Evolutionary conservation across 495 filamentous ascomycete genomes (phyloP).

Genomic region (Neurospora sp.): DNA sequence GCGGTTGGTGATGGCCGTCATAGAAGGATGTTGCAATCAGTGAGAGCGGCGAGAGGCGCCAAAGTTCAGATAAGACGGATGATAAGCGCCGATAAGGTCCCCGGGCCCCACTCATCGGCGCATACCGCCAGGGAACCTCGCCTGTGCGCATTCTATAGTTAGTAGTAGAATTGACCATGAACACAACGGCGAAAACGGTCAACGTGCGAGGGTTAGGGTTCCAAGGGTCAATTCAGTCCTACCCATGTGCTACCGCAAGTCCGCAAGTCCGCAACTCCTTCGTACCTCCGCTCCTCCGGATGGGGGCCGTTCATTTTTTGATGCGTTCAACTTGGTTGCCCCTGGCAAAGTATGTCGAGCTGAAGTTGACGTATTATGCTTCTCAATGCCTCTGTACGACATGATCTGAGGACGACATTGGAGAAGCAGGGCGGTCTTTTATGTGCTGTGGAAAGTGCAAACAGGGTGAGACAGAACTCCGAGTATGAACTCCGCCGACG

Average conservation of each 20-base stretch:
- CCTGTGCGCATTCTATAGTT: background rate
- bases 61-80: background rate
- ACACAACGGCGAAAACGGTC: background rate
- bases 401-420: background rate
- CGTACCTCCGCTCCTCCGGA: background rate
- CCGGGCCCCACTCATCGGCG: background rate
- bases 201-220: background rate
- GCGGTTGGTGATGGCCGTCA: background rate
- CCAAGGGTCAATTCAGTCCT: background rate
- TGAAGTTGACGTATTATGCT: background rate
- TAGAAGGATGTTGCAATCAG: background rate
- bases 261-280: background rate
- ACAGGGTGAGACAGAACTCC: background rate
- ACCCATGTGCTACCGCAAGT: background rate
- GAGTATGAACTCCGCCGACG: background rate
- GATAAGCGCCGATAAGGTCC: background rate
- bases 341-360: background rate
- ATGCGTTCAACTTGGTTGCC: background rate
- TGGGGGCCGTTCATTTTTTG: background rate
- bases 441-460: background rate
- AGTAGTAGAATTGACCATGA: background rate
- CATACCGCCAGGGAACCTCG: background rate
- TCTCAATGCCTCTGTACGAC: background rate
- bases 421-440: background rate
- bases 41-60: background rate